A percentile compares a stretch with the other conserved stretches of the same genome.
Conservation (phyloP, 2,329 filamentous ascomycete species). For the Aspergillus aculeatus region DNA sequence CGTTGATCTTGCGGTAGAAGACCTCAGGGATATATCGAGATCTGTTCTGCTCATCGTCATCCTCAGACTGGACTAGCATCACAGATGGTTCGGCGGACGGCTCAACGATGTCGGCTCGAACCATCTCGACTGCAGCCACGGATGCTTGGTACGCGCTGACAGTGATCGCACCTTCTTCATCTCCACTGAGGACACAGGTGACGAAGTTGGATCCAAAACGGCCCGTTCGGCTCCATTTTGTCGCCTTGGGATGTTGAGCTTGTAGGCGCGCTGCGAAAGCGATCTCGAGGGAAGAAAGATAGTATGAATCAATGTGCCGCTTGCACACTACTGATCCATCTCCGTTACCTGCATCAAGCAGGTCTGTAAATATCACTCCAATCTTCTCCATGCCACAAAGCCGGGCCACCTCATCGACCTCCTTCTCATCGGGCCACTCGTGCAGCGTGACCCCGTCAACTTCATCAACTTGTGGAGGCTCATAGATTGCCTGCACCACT, state of each 20-base stretch:
- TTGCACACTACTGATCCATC: constrained; percentile 92
- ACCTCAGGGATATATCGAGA: constrained; percentile 94
- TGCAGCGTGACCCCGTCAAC: constrained; percentile 81
- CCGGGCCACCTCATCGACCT: constrained; percentile 75
- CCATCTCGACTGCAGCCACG: constrained; percentile 96
- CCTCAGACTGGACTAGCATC: constrained; percentile 92
- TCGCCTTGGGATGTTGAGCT: constrained; percentile 81
- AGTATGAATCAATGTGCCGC: constrained; percentile 92
- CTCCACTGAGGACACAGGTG: constrained; percentile 91
- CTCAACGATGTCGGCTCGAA: constrained; percentile 89
- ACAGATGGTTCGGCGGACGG: constrained; percentile 88
- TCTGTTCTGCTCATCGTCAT: constrained; percentile 66
- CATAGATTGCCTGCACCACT: constrained; percentile 94
- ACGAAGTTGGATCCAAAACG: constrained; percentile 95
- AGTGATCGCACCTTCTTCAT: constrained; percentile 81
- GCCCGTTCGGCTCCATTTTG: constrained; percentile 96
- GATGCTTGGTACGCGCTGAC: constrained; percentile 94
- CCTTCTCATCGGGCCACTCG: constrained; percentile 80
- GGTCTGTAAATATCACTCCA: constrained; percentile 91
- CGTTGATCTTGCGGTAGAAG: constrained; percentile 92
- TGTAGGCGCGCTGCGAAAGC: constrained; percentile 85
- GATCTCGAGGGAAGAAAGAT: constrained; percentile 87
- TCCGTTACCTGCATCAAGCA: constrained; percentile 75
- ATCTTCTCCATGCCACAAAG: constrained; percentile 84
- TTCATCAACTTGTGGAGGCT: constrained; percentile 88